Conservation (phyloP, 148 eudicot genomes). For the Rheum nobile region DNA sequence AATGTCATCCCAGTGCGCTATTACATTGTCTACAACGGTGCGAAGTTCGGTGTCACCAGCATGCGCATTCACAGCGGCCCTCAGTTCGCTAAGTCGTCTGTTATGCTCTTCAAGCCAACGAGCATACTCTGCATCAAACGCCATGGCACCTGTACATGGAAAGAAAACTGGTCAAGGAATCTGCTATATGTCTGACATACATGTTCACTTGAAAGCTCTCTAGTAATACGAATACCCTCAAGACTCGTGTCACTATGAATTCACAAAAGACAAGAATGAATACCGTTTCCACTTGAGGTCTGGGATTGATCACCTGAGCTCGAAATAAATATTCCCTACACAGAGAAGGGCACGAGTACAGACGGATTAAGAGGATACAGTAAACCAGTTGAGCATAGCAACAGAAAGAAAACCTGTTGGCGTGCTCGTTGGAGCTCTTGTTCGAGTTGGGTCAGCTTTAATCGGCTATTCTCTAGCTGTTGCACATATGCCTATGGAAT, state of each 20-base stretch:
- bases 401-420: slow-evolving; percentile 32
- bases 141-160: slow-evolving; percentile 55
- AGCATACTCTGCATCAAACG: slow-evolving; percentile 83
- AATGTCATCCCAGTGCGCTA: slow-evolving; percentile 56
- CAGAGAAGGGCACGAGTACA: background rate
- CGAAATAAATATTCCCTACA: slow-evolving; percentile 62
- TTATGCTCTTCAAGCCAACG: slow-evolving; percentile 89
- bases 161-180: background rate
- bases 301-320: slow-evolving; percentile 67
- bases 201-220: background rate
- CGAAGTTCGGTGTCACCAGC: slow-evolving; percentile 79
- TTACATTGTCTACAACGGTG: slow-evolving; percentile 52
- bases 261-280: slow-evolving; percentile 7
- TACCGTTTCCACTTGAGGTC: slow-evolving; percentile 55
- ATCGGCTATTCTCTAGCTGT: slow-evolving; percentile 56
- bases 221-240: too few species aligned
- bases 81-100: slow-evolving; percentile 58
- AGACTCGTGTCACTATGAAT: background rate
- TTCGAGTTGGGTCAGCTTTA: slow-evolving; percentile 56
- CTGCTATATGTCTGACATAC: background rate
- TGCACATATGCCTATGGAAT: slow-evolving; percentile 70
- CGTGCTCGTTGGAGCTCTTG: slow-evolving; percentile 65
- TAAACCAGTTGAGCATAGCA: background rate
- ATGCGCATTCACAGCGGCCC: slow-evolving; percentile 81
- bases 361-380: background rate